Base-by-base conservation (phyloP, 163 green algal genomes). In the Volvox carteri region DNA sequence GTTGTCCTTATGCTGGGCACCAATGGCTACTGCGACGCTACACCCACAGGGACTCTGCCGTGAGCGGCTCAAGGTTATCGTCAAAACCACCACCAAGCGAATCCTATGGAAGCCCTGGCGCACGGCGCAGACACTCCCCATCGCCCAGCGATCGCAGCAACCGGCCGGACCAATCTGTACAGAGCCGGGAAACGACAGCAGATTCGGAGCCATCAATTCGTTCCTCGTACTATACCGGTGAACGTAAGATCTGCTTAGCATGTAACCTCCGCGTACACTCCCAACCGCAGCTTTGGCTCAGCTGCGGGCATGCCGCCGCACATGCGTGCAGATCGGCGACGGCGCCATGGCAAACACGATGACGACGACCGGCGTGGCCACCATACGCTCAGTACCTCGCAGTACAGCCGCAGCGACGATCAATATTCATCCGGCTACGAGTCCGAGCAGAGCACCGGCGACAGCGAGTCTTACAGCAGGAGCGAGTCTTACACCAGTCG, bases 361-460 rank as follows among this genome's bases (percentile, higher is more conserved):
- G 81, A 79, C 33, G 81, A 87, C 46, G 7, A 41, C 25, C 78
- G 78, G 28, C 78, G 42, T 7, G 9, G 42, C 8, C 56, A 30
- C 42, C 78, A 33, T 28, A 6, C 39, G 2, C n/a, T 39, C 25
- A 60, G 60, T 56, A 44, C 39, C 12, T 86, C 78, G 2, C 21
- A 44, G 0, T 86, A 78, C 28, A 78, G 78, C 33, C 78, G 21
- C 65, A 87, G 81, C 25, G 81, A 80, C 30, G 67, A 88, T 39
- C 83, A 83, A n/a, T 88, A 88, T 50, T 81, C 67, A 9, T 88
- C 83, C 1, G 83, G 62, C 50, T 88, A 88, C 41, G 83, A 74
- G 35, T 88, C 83, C 1, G 83, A 81, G 35, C 65, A 73, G 37
- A 88, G 83, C 25, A 35, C 25, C 11, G 74, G 48, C 68, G 83